A percentile compares a stretch with the other conserved stretches of the same genome.
Evolutionary conservation across 2,329 filamentous ascomycete species (phyloP).

Genomic region (Trichoderma polysporum): DNA sequence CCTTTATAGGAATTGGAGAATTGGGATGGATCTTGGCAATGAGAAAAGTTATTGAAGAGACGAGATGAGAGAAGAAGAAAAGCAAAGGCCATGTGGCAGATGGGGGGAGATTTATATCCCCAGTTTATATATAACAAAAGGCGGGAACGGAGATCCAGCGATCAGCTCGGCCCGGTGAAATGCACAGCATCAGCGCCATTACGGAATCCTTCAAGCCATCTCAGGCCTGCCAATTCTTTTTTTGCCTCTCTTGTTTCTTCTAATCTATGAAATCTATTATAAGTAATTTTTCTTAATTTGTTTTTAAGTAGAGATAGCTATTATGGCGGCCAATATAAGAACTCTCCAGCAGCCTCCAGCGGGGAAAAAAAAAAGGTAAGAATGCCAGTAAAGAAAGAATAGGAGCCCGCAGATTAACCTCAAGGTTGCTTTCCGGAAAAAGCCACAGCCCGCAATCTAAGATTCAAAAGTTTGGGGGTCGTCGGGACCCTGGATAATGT

Average conservation of each 20-base stretch:
- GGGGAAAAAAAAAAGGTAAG: too few species aligned
- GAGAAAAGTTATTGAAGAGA: neutral
- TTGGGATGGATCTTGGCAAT: neutral
- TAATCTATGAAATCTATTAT: neutral
- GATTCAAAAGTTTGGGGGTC: neutral
- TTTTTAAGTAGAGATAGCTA: too few species aligned
- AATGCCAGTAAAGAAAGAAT: neutral
- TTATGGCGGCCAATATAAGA: neutral
- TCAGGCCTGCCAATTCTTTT: neutral
- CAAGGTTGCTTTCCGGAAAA: neutral
- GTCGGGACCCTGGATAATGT: neutral
- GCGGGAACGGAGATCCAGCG: conserved; percentile 13
- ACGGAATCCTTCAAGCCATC: neutral
- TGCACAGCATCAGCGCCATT: neutral
- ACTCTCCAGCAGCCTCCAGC: neutral
- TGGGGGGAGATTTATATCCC: conserved; percentile 7
- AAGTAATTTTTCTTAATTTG: neutral
- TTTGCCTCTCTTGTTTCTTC: neutral
- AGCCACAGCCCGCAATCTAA: neutral
- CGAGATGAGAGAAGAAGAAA: neutral
- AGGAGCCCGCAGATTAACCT: neutral
- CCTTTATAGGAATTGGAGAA: neutral
- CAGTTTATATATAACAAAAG: neutral
- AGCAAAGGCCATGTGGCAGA: neutral
- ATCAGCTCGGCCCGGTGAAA: conserved; percentile 2